These are phyloP conservation scores for Exophiala calicioides DNA, from an alignment of 2,329 filamentous ascomycete genomes.

Conservation along the genomic window DNA sequence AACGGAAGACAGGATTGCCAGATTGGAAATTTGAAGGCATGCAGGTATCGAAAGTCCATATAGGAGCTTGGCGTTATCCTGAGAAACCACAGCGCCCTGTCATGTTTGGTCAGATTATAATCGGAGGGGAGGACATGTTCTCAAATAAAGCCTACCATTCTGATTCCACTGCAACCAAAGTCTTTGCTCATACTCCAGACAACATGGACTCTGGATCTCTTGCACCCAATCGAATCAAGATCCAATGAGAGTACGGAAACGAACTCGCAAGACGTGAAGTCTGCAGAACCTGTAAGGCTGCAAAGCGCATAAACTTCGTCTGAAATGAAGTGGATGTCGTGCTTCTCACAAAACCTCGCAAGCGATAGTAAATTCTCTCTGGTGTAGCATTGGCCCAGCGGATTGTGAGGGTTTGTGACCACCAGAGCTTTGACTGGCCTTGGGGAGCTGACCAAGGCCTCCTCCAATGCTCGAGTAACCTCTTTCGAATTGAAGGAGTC, in stretches of 20 bases:
- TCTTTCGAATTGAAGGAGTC: not conserved
- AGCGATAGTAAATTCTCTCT: conserved; percentile 41
- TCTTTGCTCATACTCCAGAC: conserved; percentile 14
- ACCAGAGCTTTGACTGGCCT: conserved; percentile 47
- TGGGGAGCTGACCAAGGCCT: not conserved
- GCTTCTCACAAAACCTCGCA: conserved; percentile 51
- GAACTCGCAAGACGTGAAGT: not conserved
- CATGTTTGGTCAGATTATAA: too few species aligned
- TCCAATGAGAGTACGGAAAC: conserved; percentile 4
- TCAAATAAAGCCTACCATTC: conserved; percentile 4
- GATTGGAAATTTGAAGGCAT: too few species aligned
- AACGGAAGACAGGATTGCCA: too few species aligned
- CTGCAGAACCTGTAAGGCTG: not conserved
- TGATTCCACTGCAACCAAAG: conserved; percentile 4
- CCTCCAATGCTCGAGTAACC: conserved; percentile 5
- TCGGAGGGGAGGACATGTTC: too few species aligned
- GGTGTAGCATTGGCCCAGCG: conserved; percentile 51
- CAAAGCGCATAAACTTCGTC: conserved; percentile 58
- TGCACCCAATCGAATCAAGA: not conserved
- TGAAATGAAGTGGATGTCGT: conserved; percentile 55
- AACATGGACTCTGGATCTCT: not conserved
- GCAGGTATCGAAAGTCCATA: too few species aligned
- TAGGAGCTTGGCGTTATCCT: too few species aligned
- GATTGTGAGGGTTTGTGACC: conserved; percentile 54
- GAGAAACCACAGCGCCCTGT: too few species aligned